Conservation (phyloP, 1,284 basidiomycete genomes). For the Pascua guehoae region DNA sequence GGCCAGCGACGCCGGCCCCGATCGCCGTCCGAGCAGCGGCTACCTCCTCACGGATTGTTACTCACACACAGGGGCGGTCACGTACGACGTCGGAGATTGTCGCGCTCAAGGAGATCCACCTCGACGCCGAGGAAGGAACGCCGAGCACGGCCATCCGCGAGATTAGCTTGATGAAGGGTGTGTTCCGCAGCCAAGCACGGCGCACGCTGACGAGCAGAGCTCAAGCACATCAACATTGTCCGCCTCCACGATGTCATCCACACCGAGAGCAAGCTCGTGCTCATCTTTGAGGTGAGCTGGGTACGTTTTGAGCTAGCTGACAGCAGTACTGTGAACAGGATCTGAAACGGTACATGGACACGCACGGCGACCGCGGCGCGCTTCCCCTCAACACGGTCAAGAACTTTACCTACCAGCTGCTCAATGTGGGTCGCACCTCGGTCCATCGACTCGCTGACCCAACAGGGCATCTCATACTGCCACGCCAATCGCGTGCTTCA, state of each 20-base stretch:
- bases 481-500: conserved; percentile 95
- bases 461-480: conserved; percentile 81
- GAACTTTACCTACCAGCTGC: conserved; percentile 51
- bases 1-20: too few relatives aligned
- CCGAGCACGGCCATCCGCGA: conserved; percentile 96
- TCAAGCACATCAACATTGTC: conserved; percentile 94
- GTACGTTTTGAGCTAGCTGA: conserved; percentile 35
- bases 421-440: conserved; percentile 27
- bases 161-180: conserved; percentile 84
- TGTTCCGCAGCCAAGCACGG: conserved; percentile 6
- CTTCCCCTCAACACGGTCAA: conserved; percentile 72
- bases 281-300: conserved; percentile 84
- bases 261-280: conserved; percentile 91
- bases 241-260: conserved; percentile 94
- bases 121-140: conserved; percentile 97
- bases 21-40: neutral
- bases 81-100: conserved; percentile 68
- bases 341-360: conserved; percentile 94
- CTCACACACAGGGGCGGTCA: conserved; percentile 58
- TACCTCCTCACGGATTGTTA: conserved; percentile 47
- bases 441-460: conserved; percentile 1
- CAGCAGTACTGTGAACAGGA: conserved; percentile 56
- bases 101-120: conserved; percentile 94
- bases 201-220: conserved; percentile 54
- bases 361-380: conserved; percentile 66